Base-by-base conservation (phyloP, 148 eudicot genomes). In the Arctostaphylos glauca region DNA sequence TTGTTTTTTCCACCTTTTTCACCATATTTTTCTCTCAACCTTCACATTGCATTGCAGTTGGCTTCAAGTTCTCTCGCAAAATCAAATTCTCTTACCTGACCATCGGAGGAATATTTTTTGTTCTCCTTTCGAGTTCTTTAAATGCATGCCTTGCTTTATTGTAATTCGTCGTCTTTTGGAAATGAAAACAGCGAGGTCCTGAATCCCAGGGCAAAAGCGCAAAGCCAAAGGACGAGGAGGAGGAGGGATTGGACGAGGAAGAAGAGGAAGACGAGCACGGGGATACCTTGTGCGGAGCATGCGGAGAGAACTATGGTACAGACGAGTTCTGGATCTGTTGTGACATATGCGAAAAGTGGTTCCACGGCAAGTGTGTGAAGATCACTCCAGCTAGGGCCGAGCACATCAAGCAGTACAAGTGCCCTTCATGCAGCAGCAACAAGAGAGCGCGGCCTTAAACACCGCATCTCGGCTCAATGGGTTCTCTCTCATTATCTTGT, bases 261-360 rank as follows among this genome's bases (percentile, higher is more conserved):
- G 93, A 90, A 46, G 90, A 85, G 9, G 90, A 89, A 10, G 91
- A 91, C 12, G 93, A 91, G 81, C 91, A 89, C 10, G 93, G 93
- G 4, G 91, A 89, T 73, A 86, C 93, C 9, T 83, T 91, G 67
- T 91, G 93, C 47, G 93, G 91, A 54, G 90, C 91, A 3, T 91
- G 93, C 75, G 91, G 91, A 49, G 91, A 89, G 74, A 87, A 88
- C 82, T 89, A 86, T 81, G 89, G 90, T 66, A 85, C 90, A 31
- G 91, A 91, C 80, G 91, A 91, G 81, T 91, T 91, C 79, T 91
- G 93, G 93, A 91, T 91, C 56, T 89, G 91, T 84, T 91, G 93
- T 44, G 93, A 91, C 74, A 38, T 87, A 56, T 91, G 93, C 72
- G 91, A 89, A 91, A 91, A 83, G 88, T 91, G 93, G 93, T 91